A percentile compares a stretch with the other conserved stretches of the same genome.
Evolutionary conservation across 2,329 filamentous ascomycete species (phyloP).

Genomic region (Eutypa lata): DNA sequence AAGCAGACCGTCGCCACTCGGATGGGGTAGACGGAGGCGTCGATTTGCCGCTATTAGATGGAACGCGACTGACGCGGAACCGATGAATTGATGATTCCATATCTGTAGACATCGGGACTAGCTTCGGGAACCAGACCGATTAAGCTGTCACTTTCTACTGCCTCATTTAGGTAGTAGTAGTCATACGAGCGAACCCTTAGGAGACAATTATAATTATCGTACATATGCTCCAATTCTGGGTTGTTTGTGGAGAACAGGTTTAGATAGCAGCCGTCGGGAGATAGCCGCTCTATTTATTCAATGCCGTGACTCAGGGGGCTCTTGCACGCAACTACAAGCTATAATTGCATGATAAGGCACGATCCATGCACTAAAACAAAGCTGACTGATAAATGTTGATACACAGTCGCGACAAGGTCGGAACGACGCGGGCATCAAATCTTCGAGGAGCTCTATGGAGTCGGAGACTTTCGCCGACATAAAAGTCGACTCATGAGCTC

Average conservation of each 20-base stretch:
- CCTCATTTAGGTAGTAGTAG: not conserved
- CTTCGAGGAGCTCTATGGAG: not conserved
- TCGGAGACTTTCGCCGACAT: not conserved
- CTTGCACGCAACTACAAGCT: no score
- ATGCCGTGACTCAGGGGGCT: no score
- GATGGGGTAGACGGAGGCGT: conserved; percentile 7
- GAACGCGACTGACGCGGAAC: conserved; percentile 22
- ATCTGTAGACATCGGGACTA: not conserved
- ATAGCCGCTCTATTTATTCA: no score
- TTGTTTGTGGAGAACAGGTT: no score
- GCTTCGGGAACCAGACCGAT: not conserved
- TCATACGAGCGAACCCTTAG: no score
- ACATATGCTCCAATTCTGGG: no score
- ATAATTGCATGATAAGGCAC: no score
- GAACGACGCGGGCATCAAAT: not conserved
- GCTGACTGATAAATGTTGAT: not conserved
- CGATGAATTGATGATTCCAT: conserved; percentile 23
- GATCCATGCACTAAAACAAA: no score
- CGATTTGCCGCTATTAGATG: conserved; percentile 2
- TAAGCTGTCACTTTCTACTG: not conserved
- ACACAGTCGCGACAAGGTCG: not conserved
- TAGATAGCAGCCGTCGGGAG: no score
- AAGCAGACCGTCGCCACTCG: conserved; percentile 16
- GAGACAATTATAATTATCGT: no score
- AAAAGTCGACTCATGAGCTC: not conserved